These are phyloP conservation scores for Nemania sp. DNA, from an alignment of 2,329 filamentous ascomycete genomes.

Conservation along the genomic window DNA sequence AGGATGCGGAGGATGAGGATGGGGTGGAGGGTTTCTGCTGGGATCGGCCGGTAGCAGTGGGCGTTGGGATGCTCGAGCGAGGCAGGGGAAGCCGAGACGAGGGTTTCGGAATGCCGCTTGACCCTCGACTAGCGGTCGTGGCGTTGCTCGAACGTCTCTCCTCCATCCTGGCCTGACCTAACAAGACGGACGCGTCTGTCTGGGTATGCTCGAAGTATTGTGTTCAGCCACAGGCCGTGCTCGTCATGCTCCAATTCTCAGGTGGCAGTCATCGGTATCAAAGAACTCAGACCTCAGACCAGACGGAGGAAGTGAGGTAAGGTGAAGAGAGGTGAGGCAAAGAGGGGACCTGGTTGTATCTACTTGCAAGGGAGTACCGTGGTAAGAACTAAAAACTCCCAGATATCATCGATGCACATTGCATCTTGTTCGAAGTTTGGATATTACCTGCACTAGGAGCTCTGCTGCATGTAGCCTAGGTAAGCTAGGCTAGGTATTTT, in stretches of 20 bases:
- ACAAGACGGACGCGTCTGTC: constrained; percentile 16
- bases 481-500: no score
- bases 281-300: no score
- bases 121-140: constrained; percentile 35
- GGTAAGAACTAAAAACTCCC: not conserved
- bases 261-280: not conserved
- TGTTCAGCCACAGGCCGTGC: constrained; percentile 3
- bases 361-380: not conserved
- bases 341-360: not conserved
- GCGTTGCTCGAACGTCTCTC: constrained; percentile 40
- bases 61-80: constrained; percentile 44
- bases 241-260: constrained; percentile 12
- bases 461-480: not conserved
- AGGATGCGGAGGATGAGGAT: not conserved
- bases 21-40: constrained; percentile 27
- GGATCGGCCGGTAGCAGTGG: constrained; percentile 25
- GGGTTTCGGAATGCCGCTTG: constrained; percentile 49
- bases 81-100: constrained; percentile 51
- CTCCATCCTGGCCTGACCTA: constrained; percentile 43
- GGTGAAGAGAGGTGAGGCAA: not conserved
- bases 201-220: not conserved
- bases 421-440: not conserved
- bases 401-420: constrained; percentile 14
- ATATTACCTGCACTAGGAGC: not conserved
- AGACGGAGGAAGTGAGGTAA: not conserved